Percentiles rank a stretch among this genome's conserved stretches.
These are phyloP conservation scores for Globisporangium ultimum DNA, from an alignment of 352 stramenopile species.

Conservation along the genomic window DNA sequence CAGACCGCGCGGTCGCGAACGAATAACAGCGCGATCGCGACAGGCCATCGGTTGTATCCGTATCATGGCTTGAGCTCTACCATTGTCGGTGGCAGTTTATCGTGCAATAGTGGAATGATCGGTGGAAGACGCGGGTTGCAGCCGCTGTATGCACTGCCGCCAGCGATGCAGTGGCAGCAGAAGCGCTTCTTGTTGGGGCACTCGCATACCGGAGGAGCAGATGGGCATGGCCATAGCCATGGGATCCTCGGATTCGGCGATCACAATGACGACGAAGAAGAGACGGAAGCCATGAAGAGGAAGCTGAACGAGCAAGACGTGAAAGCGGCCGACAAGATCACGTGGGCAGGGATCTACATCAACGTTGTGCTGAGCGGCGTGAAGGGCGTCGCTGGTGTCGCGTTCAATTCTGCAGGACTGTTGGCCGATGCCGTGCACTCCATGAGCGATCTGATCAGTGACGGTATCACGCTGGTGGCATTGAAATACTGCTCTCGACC, in stretches of 20 bases:
- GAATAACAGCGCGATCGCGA: not conserved
- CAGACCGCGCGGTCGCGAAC: conserved; percentile 3
- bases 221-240: conserved; percentile 37
- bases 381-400: conserved; percentile 68
- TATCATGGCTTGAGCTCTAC: not conserved
- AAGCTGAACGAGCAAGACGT: conserved; percentile 34
- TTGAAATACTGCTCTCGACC: conserved; percentile 90
- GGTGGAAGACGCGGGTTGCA: no score
- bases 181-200: conserved; percentile 8
- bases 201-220: not conserved
- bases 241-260: conserved; percentile 22
- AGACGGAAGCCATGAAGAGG: conserved; percentile 21
- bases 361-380: conserved; percentile 64
- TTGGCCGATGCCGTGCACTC: conserved; percentile 95
- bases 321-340: conserved; percentile 55
- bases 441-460: conserved; percentile 91
- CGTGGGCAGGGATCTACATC: conserved; percentile 64
- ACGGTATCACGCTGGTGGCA: conserved; percentile 92
- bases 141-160: no score
- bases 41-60: not conserved
- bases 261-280: conserved; percentile 22
- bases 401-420: conserved; percentile 85
- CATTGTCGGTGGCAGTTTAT: no score
- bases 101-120: not conserved
- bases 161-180: conserved; percentile 1